Evolutionary conservation across 176 grass and related monocot genomes (phyloP).

Genomic region (Zoysia pacifica): DNA sequence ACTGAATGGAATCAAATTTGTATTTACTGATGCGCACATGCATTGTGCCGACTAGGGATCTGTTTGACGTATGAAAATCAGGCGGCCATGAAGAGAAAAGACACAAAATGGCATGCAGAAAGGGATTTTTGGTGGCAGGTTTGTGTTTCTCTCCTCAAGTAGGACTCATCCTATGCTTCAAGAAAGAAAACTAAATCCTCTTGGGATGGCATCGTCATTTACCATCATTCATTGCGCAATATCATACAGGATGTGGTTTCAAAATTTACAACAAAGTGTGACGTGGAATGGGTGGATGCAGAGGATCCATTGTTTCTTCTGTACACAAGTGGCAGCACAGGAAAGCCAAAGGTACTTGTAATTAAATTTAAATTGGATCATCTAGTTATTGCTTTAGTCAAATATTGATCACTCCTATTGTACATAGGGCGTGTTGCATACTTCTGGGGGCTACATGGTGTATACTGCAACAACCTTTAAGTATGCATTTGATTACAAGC

Average conservation of each 20-base stretch:
- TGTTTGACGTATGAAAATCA: slow-evolving; percentile 90
- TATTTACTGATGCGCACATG: slow-evolving; percentile 15
- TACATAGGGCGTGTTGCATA: slow-evolving; percentile 91
- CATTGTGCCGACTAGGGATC: slow-evolving; percentile 48
- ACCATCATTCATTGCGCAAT: slow-evolving; percentile 19
- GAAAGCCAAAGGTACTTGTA: slow-evolving; percentile 90
- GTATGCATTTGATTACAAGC: slow-evolving; percentile 96
- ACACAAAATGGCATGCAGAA: slow-evolving; percentile 66
- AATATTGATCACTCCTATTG: slow-evolving; percentile 41
- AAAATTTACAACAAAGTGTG: slow-evolving; percentile 70
- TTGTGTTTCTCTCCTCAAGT: slow-evolving; percentile 18
- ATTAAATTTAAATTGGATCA: slow-evolving; percentile 5
- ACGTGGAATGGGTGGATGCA: slow-evolving; percentile 98
- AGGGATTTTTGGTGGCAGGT: slow-evolving; percentile 99
- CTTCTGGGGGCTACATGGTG: slow-evolving; percentile 96
- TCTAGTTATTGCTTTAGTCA: neutral
- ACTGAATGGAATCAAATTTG: slow-evolving; percentile 3
- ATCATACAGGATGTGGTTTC: slow-evolving; percentile 72
- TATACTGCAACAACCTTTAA: slow-evolving; percentile 96
- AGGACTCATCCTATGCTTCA: slow-evolving; percentile 1
- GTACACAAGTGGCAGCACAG: slow-evolving; percentile 98
- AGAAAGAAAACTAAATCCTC: neutral
- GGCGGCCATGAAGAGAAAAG: slow-evolving; percentile 73
- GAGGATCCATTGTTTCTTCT: slow-evolving; percentile 98
- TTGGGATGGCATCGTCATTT: slow-evolving; percentile 6